A percentile compares a stretch with the other conserved stretches of the same genome.
These are phyloP conservation scores for Komagataella mondaviorum DNA, from an alignment of 805 yeast species.

Conservation along the genomic window DNA sequence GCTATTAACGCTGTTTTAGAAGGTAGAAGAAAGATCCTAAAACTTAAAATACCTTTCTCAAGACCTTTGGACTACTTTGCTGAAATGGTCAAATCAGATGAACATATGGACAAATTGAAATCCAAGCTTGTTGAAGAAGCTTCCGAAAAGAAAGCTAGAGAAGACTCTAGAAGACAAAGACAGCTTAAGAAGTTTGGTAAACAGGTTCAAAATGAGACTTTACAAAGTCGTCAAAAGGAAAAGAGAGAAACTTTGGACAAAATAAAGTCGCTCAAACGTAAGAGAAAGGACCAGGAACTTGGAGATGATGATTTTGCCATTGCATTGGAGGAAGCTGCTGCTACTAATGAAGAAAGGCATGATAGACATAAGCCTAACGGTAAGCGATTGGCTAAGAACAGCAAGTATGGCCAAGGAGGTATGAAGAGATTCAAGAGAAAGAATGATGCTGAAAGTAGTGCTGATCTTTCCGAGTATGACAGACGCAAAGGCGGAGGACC, in stretches of 20 bases:
- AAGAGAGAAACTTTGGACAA: constrained; percentile 83
- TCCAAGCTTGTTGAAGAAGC: constrained; percentile 65
- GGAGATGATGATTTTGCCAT: constrained; percentile 70
- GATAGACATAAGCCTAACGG: constrained; percentile 37
- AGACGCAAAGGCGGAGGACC: constrained; percentile 37
- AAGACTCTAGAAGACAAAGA: constrained; percentile 90
- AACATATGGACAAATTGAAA: constrained; percentile 93
- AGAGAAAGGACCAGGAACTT: constrained; percentile 69
- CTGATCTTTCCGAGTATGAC: constrained; percentile 50
- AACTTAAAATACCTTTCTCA: constrained; percentile 72
- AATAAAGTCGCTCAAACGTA: constrained; percentile 82
- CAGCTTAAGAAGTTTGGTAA: constrained; percentile 93
- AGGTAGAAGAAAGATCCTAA: constrained; percentile 53
- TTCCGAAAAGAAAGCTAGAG: constrained; percentile 73
- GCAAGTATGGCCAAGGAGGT: constrained; percentile 71
- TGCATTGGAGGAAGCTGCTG: constrained; percentile 86
- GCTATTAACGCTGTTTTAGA: constrained; percentile 72
- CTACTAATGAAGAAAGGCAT: constrained; percentile 31
- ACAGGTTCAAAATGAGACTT: constrained; percentile 87
- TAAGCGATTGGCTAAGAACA: constrained; percentile 57
- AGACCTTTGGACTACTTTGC: constrained; percentile 96
- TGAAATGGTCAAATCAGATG: constrained; percentile 96
- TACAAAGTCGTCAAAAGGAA: constrained; percentile 87
- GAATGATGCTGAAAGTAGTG: constrained; percentile 61
- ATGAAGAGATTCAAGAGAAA: constrained; percentile 58